phyloP scores from a whole-genome alignment of 768 basidiomycete genomes.

The Leccinum longicurvipes region DNA sequence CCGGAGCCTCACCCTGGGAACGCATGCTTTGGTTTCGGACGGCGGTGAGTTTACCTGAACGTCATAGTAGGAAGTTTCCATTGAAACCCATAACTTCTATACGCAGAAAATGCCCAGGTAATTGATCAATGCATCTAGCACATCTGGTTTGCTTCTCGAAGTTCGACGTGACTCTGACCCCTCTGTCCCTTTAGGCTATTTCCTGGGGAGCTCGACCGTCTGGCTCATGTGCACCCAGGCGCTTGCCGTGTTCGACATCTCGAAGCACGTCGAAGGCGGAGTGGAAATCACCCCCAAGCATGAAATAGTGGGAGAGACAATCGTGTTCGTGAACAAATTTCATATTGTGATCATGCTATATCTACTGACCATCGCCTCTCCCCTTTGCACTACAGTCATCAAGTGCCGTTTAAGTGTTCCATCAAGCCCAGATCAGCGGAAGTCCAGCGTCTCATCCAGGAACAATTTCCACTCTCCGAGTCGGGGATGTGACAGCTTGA shows the following conservation, averaged over 20 bases:
- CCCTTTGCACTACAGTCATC: neutral
- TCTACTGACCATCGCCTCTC: neutral
- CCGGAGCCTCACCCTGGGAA: constrained; percentile 15
- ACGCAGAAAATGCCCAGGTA: neutral
- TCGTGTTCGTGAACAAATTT: constrained; percentile 3
- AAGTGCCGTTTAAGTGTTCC: neutral
- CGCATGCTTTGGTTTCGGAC: constrained; percentile 20
- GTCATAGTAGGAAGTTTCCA: neutral
- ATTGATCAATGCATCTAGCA: too few species aligned
- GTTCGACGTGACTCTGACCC: neutral
- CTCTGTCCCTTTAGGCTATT: neutral
- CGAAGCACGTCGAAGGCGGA: constrained; percentile 39
- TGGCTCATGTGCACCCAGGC: constrained; percentile 30
- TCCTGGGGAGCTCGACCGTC: constrained; percentile 24
- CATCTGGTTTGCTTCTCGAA: neutral
- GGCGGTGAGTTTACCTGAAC: constrained; percentile 6
- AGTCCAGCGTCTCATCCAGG: neutral
- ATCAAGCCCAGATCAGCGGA: neutral
- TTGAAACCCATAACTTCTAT: neutral
- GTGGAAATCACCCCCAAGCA: constrained; percentile 43
- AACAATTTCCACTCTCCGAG: neutral
- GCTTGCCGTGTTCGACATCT: constrained; percentile 44
- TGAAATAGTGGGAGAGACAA: constrained; percentile 20
- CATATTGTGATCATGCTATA: neutral
- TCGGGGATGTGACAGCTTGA: neutral